These are phyloP conservation scores for Brassica rapa DNA, from an alignment of 345 rosid species.

Conservation along the genomic window DNA sequence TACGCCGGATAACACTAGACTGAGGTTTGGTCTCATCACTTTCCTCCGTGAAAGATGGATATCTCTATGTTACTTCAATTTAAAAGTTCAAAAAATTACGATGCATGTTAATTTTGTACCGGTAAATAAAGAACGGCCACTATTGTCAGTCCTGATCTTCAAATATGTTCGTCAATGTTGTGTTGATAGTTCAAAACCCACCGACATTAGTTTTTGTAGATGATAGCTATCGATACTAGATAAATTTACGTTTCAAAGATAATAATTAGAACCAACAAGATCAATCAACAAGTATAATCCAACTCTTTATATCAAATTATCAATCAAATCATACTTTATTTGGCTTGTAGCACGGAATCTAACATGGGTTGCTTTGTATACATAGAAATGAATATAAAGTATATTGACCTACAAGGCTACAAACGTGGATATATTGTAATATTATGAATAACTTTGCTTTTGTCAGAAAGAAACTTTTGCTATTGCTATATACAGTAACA, in stretches of 20 bases:
- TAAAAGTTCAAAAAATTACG: background rate
- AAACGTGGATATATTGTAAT: background rate
- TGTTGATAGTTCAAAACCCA: background rate
- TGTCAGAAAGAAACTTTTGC: background rate
- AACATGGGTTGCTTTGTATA: constrained; percentile 10
- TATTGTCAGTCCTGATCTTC: background rate
- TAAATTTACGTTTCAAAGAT: background rate
- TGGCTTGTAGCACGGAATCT: constrained; percentile 26
- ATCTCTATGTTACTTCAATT: background rate
- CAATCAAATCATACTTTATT: constrained; percentile 31
- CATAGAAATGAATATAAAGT: background rate
- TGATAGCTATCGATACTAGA: background rate
- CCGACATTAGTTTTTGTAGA: background rate
- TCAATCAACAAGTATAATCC: constrained; percentile 27
- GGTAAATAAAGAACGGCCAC: background rate
- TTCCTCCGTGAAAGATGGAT: no score
- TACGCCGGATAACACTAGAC: no score
- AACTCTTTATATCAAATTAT: constrained; percentile 16
- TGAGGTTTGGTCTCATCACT: no score
- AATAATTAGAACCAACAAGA: background rate
- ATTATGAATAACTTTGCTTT: no score
- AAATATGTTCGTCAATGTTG: background rate
- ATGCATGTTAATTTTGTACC: background rate
- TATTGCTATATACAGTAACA: background rate
- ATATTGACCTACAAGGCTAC: constrained; percentile 1